Conservation (phyloP, 1,284 basidiomycete species). For the Lignosus rhinocerotis region DNA sequence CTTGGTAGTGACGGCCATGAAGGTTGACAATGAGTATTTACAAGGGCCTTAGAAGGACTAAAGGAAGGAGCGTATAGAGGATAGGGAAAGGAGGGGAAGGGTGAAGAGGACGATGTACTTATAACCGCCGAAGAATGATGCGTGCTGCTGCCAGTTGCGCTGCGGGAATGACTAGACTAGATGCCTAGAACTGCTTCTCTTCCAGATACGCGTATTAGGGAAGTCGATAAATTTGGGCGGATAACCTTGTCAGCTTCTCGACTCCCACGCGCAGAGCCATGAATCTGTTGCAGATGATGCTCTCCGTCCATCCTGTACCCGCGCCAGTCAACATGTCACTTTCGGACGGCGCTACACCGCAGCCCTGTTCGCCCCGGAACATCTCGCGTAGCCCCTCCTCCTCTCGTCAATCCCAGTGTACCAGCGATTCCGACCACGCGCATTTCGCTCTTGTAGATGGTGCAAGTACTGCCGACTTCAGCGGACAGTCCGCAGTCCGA, state of each 20-base stretch:
- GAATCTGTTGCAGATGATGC: constrained; percentile 25
- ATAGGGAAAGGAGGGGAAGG: constrained; percentile 35
- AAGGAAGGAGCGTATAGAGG: constrained; percentile 31
- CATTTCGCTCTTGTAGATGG: too few species aligned
- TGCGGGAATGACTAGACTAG: constrained; percentile 42
- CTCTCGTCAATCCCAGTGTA: neutral
- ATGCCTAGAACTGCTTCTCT: constrained; percentile 39
- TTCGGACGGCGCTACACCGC: constrained; percentile 1
- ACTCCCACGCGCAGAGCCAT: constrained; percentile 32
- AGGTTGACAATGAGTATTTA: constrained; percentile 47
- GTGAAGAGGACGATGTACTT: constrained; percentile 38
- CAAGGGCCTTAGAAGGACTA: constrained; percentile 20
- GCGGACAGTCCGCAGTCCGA: neutral
- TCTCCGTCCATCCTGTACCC: constrained; percentile 15
- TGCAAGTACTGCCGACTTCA: neutral
- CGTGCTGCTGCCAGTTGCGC: constrained; percentile 36
- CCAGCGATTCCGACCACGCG: neutral
- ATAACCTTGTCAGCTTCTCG: constrained; percentile 34
- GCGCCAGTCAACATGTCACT: constrained; percentile 16
- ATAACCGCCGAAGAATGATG: constrained; percentile 43
- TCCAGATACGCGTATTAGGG: constrained; percentile 30
- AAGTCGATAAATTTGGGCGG: constrained; percentile 26
- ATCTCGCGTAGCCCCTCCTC: neutral
- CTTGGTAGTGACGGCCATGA: constrained; percentile 56
- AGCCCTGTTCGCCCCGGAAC: neutral